Evolutionary conservation across 768 basidiomycete genomes (phyloP).

Genomic region (Mycena indigotica): DNA sequence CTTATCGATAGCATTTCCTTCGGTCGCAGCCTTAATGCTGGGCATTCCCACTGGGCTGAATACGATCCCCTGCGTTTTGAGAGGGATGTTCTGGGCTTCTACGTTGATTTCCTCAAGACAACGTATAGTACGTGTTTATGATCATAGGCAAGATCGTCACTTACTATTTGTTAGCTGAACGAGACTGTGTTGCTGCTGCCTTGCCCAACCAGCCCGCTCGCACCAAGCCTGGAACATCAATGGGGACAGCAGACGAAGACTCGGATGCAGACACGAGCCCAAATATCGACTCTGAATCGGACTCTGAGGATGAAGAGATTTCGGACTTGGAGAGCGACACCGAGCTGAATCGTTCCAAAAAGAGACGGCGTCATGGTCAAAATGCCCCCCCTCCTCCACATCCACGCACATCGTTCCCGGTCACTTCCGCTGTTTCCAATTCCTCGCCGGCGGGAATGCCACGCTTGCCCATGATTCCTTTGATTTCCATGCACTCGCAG

Average conservation of each 20-base stretch:
- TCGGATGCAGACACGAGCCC: not conserved
- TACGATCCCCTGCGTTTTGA: constrained; percentile 6
- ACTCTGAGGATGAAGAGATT: too few species aligned
- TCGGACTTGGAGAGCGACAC: not conserved
- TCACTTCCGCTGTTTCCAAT: too few species aligned
- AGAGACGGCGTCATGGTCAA: too few species aligned
- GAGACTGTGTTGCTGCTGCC: not conserved
- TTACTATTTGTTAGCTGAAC: not conserved
- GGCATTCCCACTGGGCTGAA: not conserved
- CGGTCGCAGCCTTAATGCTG: not conserved
- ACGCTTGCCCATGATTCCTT: too few species aligned
- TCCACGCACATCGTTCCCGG: too few species aligned
- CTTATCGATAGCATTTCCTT: not conserved
- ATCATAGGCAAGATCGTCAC: not conserved
- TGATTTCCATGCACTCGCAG: too few species aligned
- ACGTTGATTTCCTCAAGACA: constrained; percentile 3
- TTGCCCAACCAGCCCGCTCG: not conserved
- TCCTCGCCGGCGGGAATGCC: too few species aligned
- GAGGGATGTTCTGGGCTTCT: not conserved
- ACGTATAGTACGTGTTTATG: constrained; percentile 4
- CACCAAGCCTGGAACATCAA: not conserved
- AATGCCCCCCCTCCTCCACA: too few species aligned
- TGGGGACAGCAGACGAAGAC: not conserved
- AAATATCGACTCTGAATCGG: too few species aligned
- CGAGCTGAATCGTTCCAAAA: too few species aligned